phyloP scores from a whole-genome alignment of 306 rosid genomes.

The Vachellia collinsii region DNA sequence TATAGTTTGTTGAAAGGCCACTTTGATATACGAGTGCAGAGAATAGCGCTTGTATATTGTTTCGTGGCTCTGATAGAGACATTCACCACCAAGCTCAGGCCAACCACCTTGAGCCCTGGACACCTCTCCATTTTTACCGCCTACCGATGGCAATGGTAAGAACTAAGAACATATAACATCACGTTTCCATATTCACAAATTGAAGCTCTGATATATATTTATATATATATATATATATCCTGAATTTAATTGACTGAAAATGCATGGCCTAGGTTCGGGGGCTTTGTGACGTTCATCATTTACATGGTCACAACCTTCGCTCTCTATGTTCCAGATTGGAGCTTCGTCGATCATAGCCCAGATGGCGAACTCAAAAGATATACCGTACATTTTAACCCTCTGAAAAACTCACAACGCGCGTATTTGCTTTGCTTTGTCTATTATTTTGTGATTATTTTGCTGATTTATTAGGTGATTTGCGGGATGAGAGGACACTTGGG shows the following conservation, averaged over 20 bases:
- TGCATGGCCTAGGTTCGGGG: constrained; percentile 65
- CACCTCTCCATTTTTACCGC: constrained; percentile 66
- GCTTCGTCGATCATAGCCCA: constrained; percentile 44
- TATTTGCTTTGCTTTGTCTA: not conserved
- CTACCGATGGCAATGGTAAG: constrained; percentile 85
- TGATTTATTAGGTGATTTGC: constrained; percentile 64
- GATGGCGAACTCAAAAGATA: constrained; percentile 35
- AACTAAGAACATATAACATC: not conserved
- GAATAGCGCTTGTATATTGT: constrained; percentile 86
- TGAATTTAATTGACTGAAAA: not conserved
- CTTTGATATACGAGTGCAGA: constrained; percentile 46
- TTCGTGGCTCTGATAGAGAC: constrained; percentile 80
- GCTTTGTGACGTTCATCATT: constrained; percentile 62
- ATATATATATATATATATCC: not conserved
- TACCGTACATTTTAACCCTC: constrained; percentile 44
- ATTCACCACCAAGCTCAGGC: constrained; percentile 70
- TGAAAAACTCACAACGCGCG: not conserved
- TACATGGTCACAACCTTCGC: constrained; percentile 76
- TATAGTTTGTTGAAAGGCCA: constrained; percentile 32
- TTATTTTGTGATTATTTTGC: not conserved
- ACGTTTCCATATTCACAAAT: not conserved
- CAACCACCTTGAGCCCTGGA: constrained; percentile 53
- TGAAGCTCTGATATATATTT: not conserved
- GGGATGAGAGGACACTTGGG: constrained; percentile 92
- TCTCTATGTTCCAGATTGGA: constrained; percentile 87